These are phyloP conservation scores for Magnolia sinica DNA, from an alignment of 164 flowering plant genomes.

Conservation along the genomic window DNA sequence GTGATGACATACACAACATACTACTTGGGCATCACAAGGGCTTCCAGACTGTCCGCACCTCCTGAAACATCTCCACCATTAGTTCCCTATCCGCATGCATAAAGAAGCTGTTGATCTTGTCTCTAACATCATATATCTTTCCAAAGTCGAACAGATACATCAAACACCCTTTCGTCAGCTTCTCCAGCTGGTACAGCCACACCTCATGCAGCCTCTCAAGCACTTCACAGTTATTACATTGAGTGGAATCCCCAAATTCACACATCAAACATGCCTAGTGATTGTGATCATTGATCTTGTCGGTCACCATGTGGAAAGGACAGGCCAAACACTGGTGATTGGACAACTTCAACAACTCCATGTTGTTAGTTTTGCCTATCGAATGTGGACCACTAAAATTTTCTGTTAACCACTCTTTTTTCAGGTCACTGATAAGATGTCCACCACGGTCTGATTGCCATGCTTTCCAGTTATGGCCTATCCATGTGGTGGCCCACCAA, in stretches of 20 bases:
- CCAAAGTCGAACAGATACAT: slow-evolving; percentile 79
- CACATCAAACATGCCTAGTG: too few relatives aligned
- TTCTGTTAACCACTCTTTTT: too few relatives aligned
- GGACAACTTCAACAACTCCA: too few relatives aligned
- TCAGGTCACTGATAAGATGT: too few relatives aligned
- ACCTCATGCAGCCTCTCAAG: slow-evolving; percentile 89
- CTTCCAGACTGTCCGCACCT: slow-evolving; percentile 76
- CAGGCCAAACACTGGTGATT: background rate
- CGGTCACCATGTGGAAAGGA: background rate
- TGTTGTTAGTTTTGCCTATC: too few relatives aligned
- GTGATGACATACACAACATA: too few relatives aligned
- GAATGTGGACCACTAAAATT: too few relatives aligned
- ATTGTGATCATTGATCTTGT: background rate
- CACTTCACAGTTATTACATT: slow-evolving; percentile 54
- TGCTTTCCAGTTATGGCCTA: background rate
- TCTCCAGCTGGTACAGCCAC: slow-evolving; percentile 73
- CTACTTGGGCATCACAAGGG: slow-evolving; percentile 32
- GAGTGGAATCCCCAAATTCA: too few relatives aligned
- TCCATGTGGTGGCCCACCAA: background rate
- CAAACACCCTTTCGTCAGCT: slow-evolving; percentile 80
- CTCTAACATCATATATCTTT: slow-evolving; percentile 81
- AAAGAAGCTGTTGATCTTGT: slow-evolving; percentile 62
- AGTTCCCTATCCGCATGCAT: slow-evolving; percentile 72
- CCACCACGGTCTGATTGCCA: too few relatives aligned
- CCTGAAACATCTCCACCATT: slow-evolving; percentile 81